These are phyloP conservation scores for Ormosia emarginata DNA, from an alignment of 306 rosid species.

Conservation along the genomic window DNA sequence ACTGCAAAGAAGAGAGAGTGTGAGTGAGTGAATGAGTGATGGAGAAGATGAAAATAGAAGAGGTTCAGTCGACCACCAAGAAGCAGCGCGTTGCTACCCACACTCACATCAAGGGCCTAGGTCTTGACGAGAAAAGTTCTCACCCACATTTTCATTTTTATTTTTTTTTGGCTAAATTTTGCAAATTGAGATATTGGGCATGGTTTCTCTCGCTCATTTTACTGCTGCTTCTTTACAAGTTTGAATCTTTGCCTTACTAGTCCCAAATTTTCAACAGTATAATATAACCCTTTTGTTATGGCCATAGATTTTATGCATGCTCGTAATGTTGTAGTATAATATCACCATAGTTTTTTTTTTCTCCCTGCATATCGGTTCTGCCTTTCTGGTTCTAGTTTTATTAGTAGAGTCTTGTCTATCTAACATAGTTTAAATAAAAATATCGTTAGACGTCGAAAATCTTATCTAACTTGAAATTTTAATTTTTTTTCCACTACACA, in stretches of 20 bases:
- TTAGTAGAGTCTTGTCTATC: too few relatives aligned
- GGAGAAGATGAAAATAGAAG: constrained; percentile 78
- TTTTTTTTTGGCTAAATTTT: too few relatives aligned
- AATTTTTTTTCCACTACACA: too few relatives aligned
- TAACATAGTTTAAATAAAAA: too few relatives aligned
- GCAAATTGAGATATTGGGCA: too few relatives aligned
- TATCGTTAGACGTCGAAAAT: too few relatives aligned
- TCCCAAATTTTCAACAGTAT: not conserved
- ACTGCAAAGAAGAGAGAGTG: not conserved
- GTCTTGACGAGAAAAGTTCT: constrained; percentile 76
- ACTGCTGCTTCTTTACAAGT: not conserved
- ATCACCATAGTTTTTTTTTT: too few relatives aligned
- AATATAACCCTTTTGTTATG: not conserved
- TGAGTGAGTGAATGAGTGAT: not conserved
- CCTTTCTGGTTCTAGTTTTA: too few relatives aligned
- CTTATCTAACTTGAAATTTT: too few relatives aligned
- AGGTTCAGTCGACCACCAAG: constrained; percentile 85
- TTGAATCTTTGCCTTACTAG: not conserved
- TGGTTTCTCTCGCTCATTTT: not conserved
- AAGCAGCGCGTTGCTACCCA: constrained; percentile 59
- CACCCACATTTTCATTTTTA: too few relatives aligned
- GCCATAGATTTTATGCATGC: not conserved
- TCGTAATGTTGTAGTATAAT: too few relatives aligned
- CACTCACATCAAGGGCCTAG: constrained; percentile 81
- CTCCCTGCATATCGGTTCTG: too few relatives aligned